phyloP scores from a whole-genome alignment of 768 basidiomycete species.

The Naganishia vishniacii region DNA sequence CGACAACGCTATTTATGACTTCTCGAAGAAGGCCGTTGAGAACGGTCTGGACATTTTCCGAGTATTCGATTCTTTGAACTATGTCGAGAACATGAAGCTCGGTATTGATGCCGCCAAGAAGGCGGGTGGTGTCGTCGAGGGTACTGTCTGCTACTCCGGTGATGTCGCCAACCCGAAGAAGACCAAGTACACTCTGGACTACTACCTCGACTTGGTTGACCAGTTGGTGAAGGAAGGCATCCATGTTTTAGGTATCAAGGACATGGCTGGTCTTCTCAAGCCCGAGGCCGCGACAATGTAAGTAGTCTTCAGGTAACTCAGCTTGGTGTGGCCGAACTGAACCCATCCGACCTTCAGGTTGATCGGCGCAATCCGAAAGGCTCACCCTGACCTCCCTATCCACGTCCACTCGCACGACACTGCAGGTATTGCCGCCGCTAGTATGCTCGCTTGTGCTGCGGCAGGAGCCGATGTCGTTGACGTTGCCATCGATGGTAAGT shows the following conservation, averaged over 20 bases:
- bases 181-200: constrained; percentile 93
- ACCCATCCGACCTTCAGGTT: constrained; percentile 55
- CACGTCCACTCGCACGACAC: constrained; percentile 99
- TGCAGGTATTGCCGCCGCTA: constrained; percentile 94
- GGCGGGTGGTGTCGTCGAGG: constrained; percentile 96
- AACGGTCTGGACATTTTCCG: constrained; percentile 99
- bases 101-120: constrained; percentile 99
- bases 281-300: constrained; percentile 87
- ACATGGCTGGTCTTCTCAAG: constrained; percentile 96
- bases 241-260: constrained; percentile 95
- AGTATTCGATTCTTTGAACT: constrained; percentile 98
- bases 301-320: constrained; percentile 38
- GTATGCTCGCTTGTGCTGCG: constrained; percentile 89
- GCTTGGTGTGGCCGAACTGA: background rate
- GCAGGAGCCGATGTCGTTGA: constrained; percentile 99
- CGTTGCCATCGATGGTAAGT: constrained; percentile 93
- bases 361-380: constrained; percentile 87
- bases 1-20: constrained; percentile 92
- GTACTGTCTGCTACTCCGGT: constrained; percentile 95
- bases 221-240: constrained; percentile 90
- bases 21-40: constrained; percentile 99
- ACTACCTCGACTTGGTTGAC: constrained; percentile 93
- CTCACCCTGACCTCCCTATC: constrained; percentile 94
- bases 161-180: constrained; percentile 92
- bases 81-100: constrained; percentile 95